Evolutionary conservation across 1,284 basidiomycete species (phyloP), one percentile per base, ranked within the genome.

Genomic region (Cryptococcus hybrid): DNA sequence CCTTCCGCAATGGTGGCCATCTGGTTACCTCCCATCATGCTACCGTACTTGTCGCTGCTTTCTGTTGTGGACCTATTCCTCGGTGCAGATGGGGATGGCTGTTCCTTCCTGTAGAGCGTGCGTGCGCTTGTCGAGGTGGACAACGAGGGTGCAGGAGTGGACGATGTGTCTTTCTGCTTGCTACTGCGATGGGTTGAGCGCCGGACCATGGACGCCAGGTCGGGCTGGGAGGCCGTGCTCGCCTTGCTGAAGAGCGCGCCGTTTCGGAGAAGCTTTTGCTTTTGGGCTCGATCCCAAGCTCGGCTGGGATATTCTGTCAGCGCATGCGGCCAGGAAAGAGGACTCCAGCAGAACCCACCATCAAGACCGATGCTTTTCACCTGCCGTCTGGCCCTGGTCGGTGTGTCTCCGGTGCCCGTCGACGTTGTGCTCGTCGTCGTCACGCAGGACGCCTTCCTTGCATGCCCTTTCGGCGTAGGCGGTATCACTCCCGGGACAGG

Each of bases 201-300:
- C 61, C 87, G 83, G 53, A 92, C 78, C 55, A 93, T 81, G 2
- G 89, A 91, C 3, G 89, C 88, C 30, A 94, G 82, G 76, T 95
- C 91, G 30, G 92, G 91, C 66, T 88, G 90, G 65, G 88, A 90
- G 30, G 90, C 88, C 2, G 89, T 92, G 50, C 90, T 91, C 6
- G 88, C 82, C n/a, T 88, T 87, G 58, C 91, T 83, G 74, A 91
- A 92, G 79, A 93, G 88, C 90, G 53, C 90, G 83, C 45, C 89
- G 84, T 74, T 89, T 88, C 18, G 84, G 55, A 7, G 63, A 61
- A 3, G 58, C 39, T 13, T 62, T 63, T 60, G n/a, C 60, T 63
- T 15, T 62, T 60, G 8, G 65, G 54, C 45, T 60, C 43, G 24
- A 56, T 55, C 4, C 55, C 58, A 35, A 69, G 57, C 50, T 71